phyloP scores from a whole-genome alignment of 2,329 filamentous ascomycete species.

The Bipolaris bicolor region DNA sequence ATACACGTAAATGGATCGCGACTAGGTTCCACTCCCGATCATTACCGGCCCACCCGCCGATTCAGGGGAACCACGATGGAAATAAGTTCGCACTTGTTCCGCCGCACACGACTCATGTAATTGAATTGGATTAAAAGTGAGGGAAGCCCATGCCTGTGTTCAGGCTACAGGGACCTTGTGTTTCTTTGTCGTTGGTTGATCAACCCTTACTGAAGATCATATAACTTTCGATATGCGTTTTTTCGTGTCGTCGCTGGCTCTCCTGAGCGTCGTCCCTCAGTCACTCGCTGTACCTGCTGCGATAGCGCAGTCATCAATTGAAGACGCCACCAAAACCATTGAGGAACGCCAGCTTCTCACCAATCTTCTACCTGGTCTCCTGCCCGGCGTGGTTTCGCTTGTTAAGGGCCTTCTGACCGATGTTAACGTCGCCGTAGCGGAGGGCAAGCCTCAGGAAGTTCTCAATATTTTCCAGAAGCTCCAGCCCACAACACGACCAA shows the following conservation, averaged over 20 bases:
- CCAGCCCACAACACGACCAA: constrained; percentile 24
- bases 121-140: constrained; percentile 1
- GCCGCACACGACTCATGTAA: constrained; percentile 9
- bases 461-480: constrained; percentile 23
- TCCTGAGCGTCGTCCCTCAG: constrained; percentile 19
- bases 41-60: constrained; percentile 1
- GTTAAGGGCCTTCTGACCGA: constrained; percentile 18
- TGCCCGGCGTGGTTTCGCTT: constrained; percentile 15
- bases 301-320: not conserved
- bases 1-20: constrained; percentile 6
- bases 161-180: not conserved
- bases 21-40: constrained; percentile 3
- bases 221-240: constrained; percentile 17
- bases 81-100: not conserved
- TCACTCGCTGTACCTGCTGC: constrained; percentile 12
- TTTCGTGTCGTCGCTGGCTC: constrained; percentile 11
- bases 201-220: not conserved
- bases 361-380: not conserved
- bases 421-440: constrained; percentile 23
- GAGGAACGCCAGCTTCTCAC: constrained; percentile 24
- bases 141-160: not conserved
- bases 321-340: constrained; percentile 1
- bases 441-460: constrained; percentile 17
- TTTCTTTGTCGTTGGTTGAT: not conserved
- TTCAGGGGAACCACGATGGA: not conserved